These are phyloP conservation scores for Curvularia hawaiiensis DNA, from an alignment of 2,329 filamentous ascomycete species.

Conservation along the genomic window DNA sequence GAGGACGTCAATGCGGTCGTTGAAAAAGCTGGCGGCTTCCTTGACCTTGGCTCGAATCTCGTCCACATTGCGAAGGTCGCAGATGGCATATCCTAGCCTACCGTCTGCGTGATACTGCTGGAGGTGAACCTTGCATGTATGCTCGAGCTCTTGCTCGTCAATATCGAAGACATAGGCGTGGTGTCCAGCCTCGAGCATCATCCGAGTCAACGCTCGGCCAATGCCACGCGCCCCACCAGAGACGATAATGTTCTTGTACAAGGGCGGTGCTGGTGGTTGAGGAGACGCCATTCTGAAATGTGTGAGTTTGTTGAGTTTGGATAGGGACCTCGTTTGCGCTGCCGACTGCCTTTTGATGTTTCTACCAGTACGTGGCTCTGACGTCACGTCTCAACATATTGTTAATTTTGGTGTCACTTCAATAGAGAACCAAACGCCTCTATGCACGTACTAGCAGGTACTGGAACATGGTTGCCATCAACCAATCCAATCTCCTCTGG, in stretches of 20 bases:
- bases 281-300: constrained; percentile 11
- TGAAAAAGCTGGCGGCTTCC: constrained; percentile 51
- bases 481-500: not conserved
- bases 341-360: constrained; percentile 4
- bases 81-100: constrained; percentile 46
- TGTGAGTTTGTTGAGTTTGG: not conserved
- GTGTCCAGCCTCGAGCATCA: constrained; percentile 53
- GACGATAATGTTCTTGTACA: constrained; percentile 46
- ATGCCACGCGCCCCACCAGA: constrained; percentile 56
- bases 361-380: constrained; percentile 29
- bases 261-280: constrained; percentile 9
- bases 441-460: not conserved
- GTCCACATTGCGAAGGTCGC: constrained; percentile 52
- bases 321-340: constrained; percentile 3
- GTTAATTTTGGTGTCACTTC: constrained; percentile 1
- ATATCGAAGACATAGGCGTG: constrained; percentile 56
- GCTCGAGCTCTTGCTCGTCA: constrained; percentile 43
- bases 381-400: constrained; percentile 30
- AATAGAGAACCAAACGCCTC: not conserved
- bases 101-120: constrained; percentile 43
- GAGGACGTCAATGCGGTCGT: constrained; percentile 48
- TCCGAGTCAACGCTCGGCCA: constrained; percentile 53
- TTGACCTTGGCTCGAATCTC: constrained; percentile 50
- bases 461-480: not conserved
- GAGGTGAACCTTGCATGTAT: constrained; percentile 50